These are phyloP conservation scores for Candida sp. DNA, from an alignment of 1,139 yeast species.

Conservation along the genomic window DNA sequence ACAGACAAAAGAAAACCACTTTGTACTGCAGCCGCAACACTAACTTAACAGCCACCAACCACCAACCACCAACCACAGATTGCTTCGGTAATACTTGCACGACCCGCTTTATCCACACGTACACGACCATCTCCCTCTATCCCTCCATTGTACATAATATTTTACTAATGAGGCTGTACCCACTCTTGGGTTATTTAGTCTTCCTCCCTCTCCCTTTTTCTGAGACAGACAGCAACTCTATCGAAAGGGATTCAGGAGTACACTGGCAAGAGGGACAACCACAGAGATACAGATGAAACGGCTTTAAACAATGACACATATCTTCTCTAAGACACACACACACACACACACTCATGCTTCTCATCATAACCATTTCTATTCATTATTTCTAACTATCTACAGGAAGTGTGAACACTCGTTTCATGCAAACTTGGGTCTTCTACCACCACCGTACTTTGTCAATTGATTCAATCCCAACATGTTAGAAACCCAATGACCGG, in stretches of 20 bases:
- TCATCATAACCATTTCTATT: background rate
- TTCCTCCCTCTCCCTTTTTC: too few species aligned
- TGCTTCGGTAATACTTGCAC: background rate
- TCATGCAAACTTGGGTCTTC: background rate
- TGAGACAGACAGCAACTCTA: background rate
- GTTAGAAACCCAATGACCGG: slow-evolving; percentile 30
- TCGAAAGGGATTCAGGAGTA: background rate
- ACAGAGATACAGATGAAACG: too few species aligned
- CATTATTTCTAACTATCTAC: background rate
- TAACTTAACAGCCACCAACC: too few species aligned
- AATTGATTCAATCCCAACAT: slow-evolving; percentile 27
- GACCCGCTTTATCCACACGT: background rate
- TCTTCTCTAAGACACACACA: background rate
- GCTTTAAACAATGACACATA: too few species aligned
- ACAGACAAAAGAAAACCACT: too few species aligned
- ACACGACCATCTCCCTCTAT: background rate
- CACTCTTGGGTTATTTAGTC: background rate
- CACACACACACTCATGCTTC: background rate
- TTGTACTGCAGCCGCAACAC: too few species aligned
- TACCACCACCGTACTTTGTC: background rate
- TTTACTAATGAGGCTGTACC: slow-evolving; percentile 1
- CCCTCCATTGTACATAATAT: background rate
- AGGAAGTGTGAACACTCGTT: background rate
- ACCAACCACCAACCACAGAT: too few species aligned
- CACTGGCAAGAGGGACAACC: too few species aligned